Percentiles rank a stretch among this genome's conserved stretches.
These are phyloP conservation scores for Rickenella mellea DNA, from an alignment of 768 basidiomycete genomes.

Conservation along the genomic window DNA sequence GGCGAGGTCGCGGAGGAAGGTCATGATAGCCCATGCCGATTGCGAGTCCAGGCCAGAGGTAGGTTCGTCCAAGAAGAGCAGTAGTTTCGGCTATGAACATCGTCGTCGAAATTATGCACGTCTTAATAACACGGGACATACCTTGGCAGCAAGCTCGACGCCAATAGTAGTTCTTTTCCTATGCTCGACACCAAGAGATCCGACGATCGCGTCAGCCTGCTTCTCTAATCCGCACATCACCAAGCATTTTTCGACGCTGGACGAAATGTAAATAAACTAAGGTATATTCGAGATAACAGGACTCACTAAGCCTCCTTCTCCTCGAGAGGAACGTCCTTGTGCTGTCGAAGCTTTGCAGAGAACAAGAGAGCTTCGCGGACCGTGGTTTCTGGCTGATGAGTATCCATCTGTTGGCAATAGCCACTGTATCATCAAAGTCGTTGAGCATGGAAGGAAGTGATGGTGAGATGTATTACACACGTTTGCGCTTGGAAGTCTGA, in stretches of 20 bases:
- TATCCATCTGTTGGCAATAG: conserved; percentile 82
- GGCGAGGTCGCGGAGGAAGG: conserved; percentile 41
- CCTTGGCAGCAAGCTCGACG: conserved; percentile 79
- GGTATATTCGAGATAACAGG: not conserved
- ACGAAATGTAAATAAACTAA: not conserved
- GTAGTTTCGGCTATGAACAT: conserved; percentile 46
- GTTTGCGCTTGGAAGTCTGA: conserved; percentile 58
- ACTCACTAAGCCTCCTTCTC: conserved; percentile 78
- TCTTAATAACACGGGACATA: conserved; percentile 3
- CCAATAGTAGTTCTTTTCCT: conserved; percentile 80
- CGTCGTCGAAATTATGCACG: not conserved
- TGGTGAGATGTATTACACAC: conserved; percentile 10
- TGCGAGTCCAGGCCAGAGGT: conserved; percentile 51
- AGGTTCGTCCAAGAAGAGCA: conserved; percentile 85
- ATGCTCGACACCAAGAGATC: conserved; percentile 58
- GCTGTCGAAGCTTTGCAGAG: conserved; percentile 75
- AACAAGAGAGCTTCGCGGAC: conserved; percentile 75
- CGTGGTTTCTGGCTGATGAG: conserved; percentile 63
- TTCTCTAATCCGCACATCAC: conserved; percentile 57
- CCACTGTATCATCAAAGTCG: conserved; percentile 51
- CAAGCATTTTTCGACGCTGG: conserved; percentile 44
- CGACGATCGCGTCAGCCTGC: conserved; percentile 60
- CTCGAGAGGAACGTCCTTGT: conserved; percentile 43
- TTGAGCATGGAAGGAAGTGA: not conserved
- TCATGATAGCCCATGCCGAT: conserved; percentile 39